Evolutionary conservation across 495 filamentous ascomycete species (phyloP), one percentile per base, ranked within the genome.

Genomic region (Lasiosphaeriaceae sp.): DNA sequence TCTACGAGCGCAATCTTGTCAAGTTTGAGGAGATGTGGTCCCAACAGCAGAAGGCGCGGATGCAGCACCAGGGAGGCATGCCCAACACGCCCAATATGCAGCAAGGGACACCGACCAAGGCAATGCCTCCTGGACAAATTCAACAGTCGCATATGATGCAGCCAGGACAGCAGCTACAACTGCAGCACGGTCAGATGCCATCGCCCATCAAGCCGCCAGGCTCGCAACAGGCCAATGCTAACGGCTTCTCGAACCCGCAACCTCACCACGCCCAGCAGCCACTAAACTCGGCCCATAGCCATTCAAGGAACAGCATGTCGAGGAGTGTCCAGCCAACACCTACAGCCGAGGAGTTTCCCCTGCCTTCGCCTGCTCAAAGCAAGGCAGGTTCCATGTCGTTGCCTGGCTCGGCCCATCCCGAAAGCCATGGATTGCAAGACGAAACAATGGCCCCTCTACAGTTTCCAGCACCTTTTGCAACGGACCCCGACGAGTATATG

Each of bases 11-110:
- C 44, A 90, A 93, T 57, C 70, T 97, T 4, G 26, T 72, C 20
- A 76, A 75, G 22, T 96, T 91, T 63, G 92, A 97, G 66, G 83
- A 87, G 50, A 82, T 81, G n/a, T 89, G 82, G 71, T 76, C 71
- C 31, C 83, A 86, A 24, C 84, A 86, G 22, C 80, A 82, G 60
- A 82, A 79, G 51, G 82, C 84, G 57, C 74, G 80, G 21, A 78
- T 81, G 70, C 81, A 86, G 64, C 81, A 84, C 46, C 74, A 79
- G 45, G 59, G 55, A 23, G 58, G 44, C 3, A 61, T 66, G 56
- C 34, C 55, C 0, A 58, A 56, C 23, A 52, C 61, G 21, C 68
- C 60, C 20, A 54, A 49, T 11, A 61, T 68, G 52, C 70, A 60
- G 41, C 76, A 70, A 58, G 73, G 64, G 22, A 74, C 66, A 14